Evolutionary conservation across 352 stramenopile genomes (phyloP).

Genomic region (Globisporangium emineosum): DNA sequence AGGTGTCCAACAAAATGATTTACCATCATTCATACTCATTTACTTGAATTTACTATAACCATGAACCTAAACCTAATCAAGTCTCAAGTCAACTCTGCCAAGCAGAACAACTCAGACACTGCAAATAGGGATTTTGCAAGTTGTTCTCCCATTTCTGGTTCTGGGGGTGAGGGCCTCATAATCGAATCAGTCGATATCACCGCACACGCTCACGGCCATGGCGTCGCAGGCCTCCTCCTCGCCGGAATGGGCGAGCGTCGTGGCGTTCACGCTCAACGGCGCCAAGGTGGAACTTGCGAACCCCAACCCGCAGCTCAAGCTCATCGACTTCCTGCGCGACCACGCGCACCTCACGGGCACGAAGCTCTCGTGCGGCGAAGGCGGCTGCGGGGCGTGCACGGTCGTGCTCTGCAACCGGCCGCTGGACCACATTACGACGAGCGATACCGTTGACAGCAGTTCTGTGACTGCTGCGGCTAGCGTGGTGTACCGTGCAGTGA

Average conservation of each 20-base stretch:
- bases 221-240: not conserved
- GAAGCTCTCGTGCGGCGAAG: conserved; percentile 93
- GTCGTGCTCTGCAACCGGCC: conserved; percentile 84
- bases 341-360: conserved; percentile 72
- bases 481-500: conserved; percentile 64
- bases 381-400: conserved; percentile 95
- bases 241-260: conserved; percentile 11
- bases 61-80: too few species aligned
- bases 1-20: too few species aligned
- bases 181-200: too few species aligned
- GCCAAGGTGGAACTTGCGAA: conserved; percentile 17
- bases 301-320: conserved; percentile 63
- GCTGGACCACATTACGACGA: too few species aligned
- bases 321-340: conserved; percentile 79
- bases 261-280: conserved; percentile 18
- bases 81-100: too few species aligned
- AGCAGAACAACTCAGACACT: too few species aligned
- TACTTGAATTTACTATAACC: too few species aligned
- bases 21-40: too few species aligned
- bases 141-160: conserved; percentile 4
- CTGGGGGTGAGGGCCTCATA: conserved; percentile 2
- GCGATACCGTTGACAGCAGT: not conserved
- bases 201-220: not conserved
- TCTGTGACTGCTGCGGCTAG: not conserved
- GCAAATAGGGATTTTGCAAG: too few species aligned